Evolutionary conservation across 805 yeast species (phyloP).

Genomic region (Saccharomycodes ludwigii): DNA sequence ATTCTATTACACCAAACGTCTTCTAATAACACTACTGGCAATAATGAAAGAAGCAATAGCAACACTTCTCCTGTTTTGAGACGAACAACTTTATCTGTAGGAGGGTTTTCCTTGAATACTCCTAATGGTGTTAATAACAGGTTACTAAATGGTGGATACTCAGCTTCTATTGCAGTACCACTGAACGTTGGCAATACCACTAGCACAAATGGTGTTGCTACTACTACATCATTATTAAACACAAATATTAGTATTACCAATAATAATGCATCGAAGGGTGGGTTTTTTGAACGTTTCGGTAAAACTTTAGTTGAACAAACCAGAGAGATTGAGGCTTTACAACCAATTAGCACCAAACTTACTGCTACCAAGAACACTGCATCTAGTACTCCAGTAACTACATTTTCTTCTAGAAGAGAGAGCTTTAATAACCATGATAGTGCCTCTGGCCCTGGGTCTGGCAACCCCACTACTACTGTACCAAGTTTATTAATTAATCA

Average conservation of each 20-base stretch:
- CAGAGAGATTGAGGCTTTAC: constrained; percentile 17
- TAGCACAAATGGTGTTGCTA: no score
- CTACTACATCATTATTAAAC: no score
- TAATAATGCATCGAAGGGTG: constrained; percentile 7
- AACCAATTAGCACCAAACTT: constrained; percentile 1
- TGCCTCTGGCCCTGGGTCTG: constrained; percentile 2
- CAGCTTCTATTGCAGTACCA: neutral
- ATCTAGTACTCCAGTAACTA: no score
- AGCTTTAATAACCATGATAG: constrained; percentile 1
- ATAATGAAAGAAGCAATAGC: neutral
- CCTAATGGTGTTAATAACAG: constrained; percentile 8
- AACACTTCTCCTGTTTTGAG: constrained; percentile 14
- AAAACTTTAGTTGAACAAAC: constrained; percentile 24
- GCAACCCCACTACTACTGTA: neutral
- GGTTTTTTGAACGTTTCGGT: constrained; percentile 24
- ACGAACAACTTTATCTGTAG: constrained; percentile 21
- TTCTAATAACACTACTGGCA: constrained; percentile 1
- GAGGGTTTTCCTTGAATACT: constrained; percentile 9
- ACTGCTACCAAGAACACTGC: no score
- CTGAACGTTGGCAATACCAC: neutral
- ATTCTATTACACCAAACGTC: constrained; percentile 5
- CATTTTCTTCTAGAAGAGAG: constrained; percentile 8
- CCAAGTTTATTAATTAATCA: constrained; percentile 1
- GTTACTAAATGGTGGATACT: constrained; percentile 4
- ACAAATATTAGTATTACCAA: neutral